phyloP scores from a whole-genome alignment of 805 yeast genomes.

The Sugiyamaella chiloensis region DNA sequence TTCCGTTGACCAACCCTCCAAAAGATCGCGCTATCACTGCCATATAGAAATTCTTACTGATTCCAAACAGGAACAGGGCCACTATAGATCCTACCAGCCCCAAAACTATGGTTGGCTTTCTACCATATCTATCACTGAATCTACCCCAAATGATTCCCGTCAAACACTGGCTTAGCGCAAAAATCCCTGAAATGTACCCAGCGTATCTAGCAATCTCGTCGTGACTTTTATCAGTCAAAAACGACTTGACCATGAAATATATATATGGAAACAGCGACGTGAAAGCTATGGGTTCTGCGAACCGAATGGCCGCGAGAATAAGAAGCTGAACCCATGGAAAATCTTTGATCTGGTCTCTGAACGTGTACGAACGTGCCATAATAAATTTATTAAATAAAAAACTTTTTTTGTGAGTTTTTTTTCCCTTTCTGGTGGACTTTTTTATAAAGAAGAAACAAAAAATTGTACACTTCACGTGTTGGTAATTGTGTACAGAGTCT shows the following conservation, averaged over 20 bases:
- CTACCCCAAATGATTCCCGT: slow-evolving; percentile 61
- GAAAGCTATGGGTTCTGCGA: slow-evolving; percentile 62
- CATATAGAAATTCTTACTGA: slow-evolving; percentile 48
- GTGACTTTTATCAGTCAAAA: slow-evolving; percentile 44
- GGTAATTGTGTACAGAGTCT: background rate
- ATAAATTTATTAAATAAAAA: too few species aligned
- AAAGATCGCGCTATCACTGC: slow-evolving; percentile 53
- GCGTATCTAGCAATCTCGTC: slow-evolving; percentile 58
- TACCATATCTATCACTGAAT: slow-evolving; percentile 51
- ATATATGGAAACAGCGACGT: slow-evolving; percentile 63
- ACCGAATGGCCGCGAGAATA: slow-evolving; percentile 45
- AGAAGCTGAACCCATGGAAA: slow-evolving; percentile 53
- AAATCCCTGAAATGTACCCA: slow-evolving; percentile 60
- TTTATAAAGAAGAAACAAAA: background rate
- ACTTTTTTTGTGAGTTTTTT: background rate
- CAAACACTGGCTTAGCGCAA: slow-evolving; percentile 57
- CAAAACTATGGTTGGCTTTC: slow-evolving; percentile 50
- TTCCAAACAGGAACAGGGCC: slow-evolving; percentile 51
- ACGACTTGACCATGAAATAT: slow-evolving; percentile 60
- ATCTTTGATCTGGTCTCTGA: slow-evolving; percentile 49
- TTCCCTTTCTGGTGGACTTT: background rate
- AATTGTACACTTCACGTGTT: background rate
- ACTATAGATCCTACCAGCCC: slow-evolving; percentile 54
- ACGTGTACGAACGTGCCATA: slow-evolving; percentile 16
- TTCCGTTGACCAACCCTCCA: slow-evolving; percentile 61